phyloP scores from a whole-genome alignment of 345 rosid genomes.

The Linum tenue region DNA sequence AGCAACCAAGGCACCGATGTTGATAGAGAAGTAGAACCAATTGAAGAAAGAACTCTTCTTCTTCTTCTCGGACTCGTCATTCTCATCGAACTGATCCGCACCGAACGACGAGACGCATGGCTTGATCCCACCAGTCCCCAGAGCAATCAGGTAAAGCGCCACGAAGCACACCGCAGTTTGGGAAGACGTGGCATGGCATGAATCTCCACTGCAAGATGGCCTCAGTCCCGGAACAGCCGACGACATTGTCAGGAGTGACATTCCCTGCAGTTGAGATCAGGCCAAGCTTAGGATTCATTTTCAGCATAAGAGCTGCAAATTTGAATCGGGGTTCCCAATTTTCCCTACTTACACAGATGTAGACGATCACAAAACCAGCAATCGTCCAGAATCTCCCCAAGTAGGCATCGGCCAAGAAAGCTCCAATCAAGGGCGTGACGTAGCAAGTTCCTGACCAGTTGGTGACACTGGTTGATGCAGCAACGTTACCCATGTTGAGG shows the following conservation, averaged over 20 bases:
- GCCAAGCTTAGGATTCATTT: neutral
- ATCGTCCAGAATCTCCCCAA: constrained; percentile 89
- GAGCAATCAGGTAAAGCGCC: constrained; percentile 80
- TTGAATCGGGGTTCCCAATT: neutral
- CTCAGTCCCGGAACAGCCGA: constrained; percentile 67
- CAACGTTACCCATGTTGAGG: constrained; percentile 61
- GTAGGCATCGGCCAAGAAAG: constrained; percentile 91
- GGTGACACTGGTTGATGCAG: constrained; percentile 73
- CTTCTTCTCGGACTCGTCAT: constrained; percentile 55
- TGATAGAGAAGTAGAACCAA: constrained; percentile 92
- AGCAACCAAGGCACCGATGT: constrained; percentile 79
- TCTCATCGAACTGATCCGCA: constrained; percentile 93
- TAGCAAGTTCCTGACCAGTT: constrained; percentile 97
- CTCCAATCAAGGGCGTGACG: constrained; percentile 76
- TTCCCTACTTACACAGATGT: constrained; percentile 53
- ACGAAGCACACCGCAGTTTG: constrained; percentile 50
- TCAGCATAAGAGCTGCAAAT: neutral
- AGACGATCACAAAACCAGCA: constrained; percentile 62
- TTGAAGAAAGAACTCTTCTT: constrained; percentile 90
- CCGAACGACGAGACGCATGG: constrained; percentile 97
- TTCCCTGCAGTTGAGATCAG: constrained; percentile 43
- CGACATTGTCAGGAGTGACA: constrained; percentile 75
- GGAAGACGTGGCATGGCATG: constrained; percentile 45
- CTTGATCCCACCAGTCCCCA: constrained; percentile 94
- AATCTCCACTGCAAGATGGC: constrained; percentile 43